These are phyloP conservation scores for Gillenia trifoliata DNA, from an alignment of 306 rosid species.

Conservation along the genomic window DNA sequence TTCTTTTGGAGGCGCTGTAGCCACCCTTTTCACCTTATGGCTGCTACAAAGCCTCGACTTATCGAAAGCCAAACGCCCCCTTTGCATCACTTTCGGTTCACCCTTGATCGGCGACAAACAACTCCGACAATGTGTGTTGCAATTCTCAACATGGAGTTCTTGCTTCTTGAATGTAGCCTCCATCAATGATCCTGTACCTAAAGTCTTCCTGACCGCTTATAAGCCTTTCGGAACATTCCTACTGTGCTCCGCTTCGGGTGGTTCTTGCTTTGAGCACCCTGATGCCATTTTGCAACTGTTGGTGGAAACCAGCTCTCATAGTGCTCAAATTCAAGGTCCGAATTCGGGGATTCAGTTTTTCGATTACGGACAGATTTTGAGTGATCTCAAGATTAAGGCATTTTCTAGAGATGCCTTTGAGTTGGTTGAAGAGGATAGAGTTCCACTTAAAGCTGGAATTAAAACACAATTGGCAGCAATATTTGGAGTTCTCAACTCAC, in stretches of 20 bases:
- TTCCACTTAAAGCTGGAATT: conserved; percentile 31
- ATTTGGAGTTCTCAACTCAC: conserved; percentile 23
- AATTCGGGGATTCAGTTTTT: background rate
- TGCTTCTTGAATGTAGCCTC: conserved; percentile 63
- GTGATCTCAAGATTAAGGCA: conserved; percentile 17
- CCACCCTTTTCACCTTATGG: conserved; percentile 62
- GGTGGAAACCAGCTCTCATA: background rate
- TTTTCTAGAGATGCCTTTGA: conserved; percentile 10
- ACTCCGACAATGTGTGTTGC: conserved; percentile 35
- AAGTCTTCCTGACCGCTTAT: background rate
- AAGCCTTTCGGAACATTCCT: conserved; percentile 69
- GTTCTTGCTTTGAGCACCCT: conserved; percentile 48
- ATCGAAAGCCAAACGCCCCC: conserved; percentile 37
- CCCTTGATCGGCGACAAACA: conserved; percentile 50
- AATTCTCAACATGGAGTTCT: conserved; percentile 50
- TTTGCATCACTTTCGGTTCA: conserved; percentile 76
- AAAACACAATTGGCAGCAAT: conserved; percentile 30
- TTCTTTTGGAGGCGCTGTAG: conserved; percentile 61
- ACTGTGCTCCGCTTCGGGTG: conserved; percentile 33
- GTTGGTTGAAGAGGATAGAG: background rate
- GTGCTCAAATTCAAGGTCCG: background rate
- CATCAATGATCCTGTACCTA: conserved; percentile 39
- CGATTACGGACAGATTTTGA: conserved; percentile 35
- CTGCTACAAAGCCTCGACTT: conserved; percentile 31
- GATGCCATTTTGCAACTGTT: conserved; percentile 30